A percentile compares a stretch with the other conserved stretches of the same genome.
Evolutionary conservation across 2,329 filamentous ascomycete species (phyloP).

Genomic region (Calonectria leucothoes): DNA sequence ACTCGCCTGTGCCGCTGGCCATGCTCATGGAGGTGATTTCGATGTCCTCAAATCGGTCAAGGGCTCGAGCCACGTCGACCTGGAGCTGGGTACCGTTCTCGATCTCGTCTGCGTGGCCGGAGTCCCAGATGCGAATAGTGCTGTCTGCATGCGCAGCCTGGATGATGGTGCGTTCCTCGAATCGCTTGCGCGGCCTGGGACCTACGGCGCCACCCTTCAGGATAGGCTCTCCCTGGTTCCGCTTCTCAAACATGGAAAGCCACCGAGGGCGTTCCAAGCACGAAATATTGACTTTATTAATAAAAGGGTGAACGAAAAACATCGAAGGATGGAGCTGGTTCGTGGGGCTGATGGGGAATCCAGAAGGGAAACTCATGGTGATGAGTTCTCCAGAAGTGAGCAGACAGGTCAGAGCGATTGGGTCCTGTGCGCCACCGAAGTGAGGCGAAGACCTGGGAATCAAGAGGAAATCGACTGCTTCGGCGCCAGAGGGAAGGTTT

Average conservation of each 20-base stretch:
- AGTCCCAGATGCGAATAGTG: conserved; percentile 92
- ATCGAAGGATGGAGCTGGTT: conserved; percentile 92
- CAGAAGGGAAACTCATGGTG: conserved; percentile 91
- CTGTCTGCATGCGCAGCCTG: conserved; percentile 92
- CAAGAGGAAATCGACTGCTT: conserved; percentile 83
- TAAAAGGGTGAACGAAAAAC: conserved; percentile 90
- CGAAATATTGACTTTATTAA: conserved; percentile 78
- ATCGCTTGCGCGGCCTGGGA: conserved; percentile 76
- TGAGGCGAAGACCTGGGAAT: conserved; percentile 87
- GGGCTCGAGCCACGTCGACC: conserved; percentile 84
- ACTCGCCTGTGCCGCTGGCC: conserved; percentile 82
- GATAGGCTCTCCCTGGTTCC: conserved; percentile 81
- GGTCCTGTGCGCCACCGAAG: conserved; percentile 89
- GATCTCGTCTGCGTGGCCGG: conserved; percentile 90
- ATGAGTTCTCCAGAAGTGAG: conserved; percentile 89
- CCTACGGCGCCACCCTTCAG: conserved; percentile 83
- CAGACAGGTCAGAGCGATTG: conserved; percentile 83
- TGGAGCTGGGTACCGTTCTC: conserved; percentile 87
- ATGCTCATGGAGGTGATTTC: conserved; percentile 85
- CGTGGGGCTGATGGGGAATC: conserved; percentile 89
- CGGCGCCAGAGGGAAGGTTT: conserved; percentile 80
- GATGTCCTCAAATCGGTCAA: conserved; percentile 82
- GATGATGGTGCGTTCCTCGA: conserved; percentile 85
- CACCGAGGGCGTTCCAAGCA: conserved; percentile 83
- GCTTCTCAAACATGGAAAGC: conserved; percentile 90